Evolutionary conservation across 2,329 filamentous ascomycete genomes (phyloP), one percentile per base, ranked within the genome.

Genomic region (Escovopsis sp.): DNA sequence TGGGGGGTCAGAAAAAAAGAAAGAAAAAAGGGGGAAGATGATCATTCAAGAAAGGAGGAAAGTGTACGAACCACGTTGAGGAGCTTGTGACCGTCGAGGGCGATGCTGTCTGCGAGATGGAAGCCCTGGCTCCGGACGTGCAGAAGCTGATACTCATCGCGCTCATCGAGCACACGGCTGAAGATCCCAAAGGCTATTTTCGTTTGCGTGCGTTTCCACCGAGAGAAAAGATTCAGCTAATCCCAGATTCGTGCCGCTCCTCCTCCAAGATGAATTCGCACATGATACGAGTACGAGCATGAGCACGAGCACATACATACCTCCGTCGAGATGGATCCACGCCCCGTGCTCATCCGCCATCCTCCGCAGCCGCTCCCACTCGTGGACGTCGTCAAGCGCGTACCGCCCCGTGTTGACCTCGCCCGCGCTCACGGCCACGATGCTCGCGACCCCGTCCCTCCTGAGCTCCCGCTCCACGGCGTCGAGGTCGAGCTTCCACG

Each of bases 391-490:
- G 70, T 83, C 26, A 18, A 63, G 50, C 4, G 85, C 81, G 57
- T 87, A 95, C 5, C 79, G 69, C 1, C 88, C 87, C 0, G 87
- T 93, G 52, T 96, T 95, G 26, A 95, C 85, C 62, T 96, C 89
- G 1, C 85, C 85, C 6, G 81, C 83, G 36, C 85, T 88, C n/a
- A 94, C 64, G 4, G 73, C 77, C 33, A 95, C 75, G 47, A 95
- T 85, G 40, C 72, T 82, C n/a, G 73, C 82, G 11, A 73, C 69
- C 3, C 70, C 70, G 0, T 51, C 50, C 33, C 58, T 61, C 44
- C 50, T 55, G 12, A 93, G 64, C 44, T 76, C 70, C 38, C 59
- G 59, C 58, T 85, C 77, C 2, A 94, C 64, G 3, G 65, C 65
- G 3, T 68, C 66, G 6, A 94, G 53, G 52, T 94, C 77, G 48